Evolutionary conservation across 2,329 filamentous ascomycete species (phyloP).

Genomic region (Myriosclerotinia curreyana): DNA sequence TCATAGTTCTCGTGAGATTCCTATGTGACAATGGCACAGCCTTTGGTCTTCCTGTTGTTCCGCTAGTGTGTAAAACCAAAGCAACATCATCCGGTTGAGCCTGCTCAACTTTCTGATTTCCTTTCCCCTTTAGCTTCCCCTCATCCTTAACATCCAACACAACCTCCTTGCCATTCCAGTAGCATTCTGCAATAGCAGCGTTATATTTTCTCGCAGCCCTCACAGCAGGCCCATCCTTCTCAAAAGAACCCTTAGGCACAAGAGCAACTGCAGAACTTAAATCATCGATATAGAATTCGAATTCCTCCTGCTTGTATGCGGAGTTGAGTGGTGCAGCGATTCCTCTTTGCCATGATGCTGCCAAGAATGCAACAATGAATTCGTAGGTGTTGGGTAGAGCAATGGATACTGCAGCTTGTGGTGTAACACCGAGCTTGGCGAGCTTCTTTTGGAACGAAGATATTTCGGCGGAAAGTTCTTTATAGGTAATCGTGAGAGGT

Average conservation of each 20-base stretch:
- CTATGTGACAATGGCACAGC: slow-evolving; percentile 78
- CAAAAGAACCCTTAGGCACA: slow-evolving; percentile 68
- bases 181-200: slow-evolving; percentile 82
- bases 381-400: slow-evolving; percentile 82
- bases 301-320: slow-evolving; percentile 84
- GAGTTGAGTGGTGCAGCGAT: slow-evolving; percentile 86
- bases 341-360: slow-evolving; percentile 78
- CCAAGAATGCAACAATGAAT: slow-evolving; percentile 83
- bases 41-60: slow-evolving; percentile 81
- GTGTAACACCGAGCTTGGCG: slow-evolving; percentile 68
- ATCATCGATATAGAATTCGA: slow-evolving; percentile 90
- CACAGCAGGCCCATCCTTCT: slow-evolving; percentile 66
- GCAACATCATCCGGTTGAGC: slow-evolving; percentile 76
- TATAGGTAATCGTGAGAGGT: slow-evolving; percentile 66
- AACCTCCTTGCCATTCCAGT: slow-evolving; percentile 70
- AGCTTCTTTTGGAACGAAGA: slow-evolving; percentile 73
- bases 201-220: slow-evolving; percentile 75
- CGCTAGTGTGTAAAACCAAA: slow-evolving; percentile 78
- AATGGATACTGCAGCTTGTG: slow-evolving; percentile 73
- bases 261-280: slow-evolving; percentile 75
- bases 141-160: slow-evolving; percentile 74
- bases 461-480: slow-evolving; percentile 63
- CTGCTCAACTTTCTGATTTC: slow-evolving; percentile 46
- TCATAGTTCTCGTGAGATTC: slow-evolving; percentile 79
- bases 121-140: slow-evolving; percentile 60